Evolutionary conservation across 805 yeast species (phyloP).

Genomic region (Pichia nanzhaoensis): DNA sequence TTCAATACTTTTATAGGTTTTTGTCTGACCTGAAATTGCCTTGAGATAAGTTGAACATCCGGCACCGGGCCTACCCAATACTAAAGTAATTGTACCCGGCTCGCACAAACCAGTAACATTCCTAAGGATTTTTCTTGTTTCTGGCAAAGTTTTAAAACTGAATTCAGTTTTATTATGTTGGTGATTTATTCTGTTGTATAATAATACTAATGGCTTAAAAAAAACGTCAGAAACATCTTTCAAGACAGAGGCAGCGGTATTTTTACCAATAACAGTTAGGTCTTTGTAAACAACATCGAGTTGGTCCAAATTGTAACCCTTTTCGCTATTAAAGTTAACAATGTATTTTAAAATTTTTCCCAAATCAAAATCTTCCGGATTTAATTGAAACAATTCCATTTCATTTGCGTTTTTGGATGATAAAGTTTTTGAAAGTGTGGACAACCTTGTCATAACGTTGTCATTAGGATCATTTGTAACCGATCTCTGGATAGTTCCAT

Average conservation of each 20-base stretch:
- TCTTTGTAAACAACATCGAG: slow-evolving; percentile 39
- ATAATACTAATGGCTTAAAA: slow-evolving; percentile 27
- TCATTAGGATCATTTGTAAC: not conserved
- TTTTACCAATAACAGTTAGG: slow-evolving; percentile 41
- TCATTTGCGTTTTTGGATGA: slow-evolving; percentile 12
- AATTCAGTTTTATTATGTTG: slow-evolving; percentile 23
- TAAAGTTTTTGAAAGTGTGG: slow-evolving; percentile 10
- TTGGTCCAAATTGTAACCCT: slow-evolving; percentile 36
- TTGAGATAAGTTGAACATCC: slow-evolving; percentile 55
- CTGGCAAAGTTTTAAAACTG: slow-evolving; percentile 14
- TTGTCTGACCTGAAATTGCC: slow-evolving; percentile 38
- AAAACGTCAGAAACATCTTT: slow-evolving; percentile 41
- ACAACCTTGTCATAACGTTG: slow-evolving; percentile 8
- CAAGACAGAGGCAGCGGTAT: slow-evolving; percentile 38
- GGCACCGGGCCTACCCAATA: slow-evolving; percentile 55
- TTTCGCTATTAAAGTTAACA: slow-evolving; percentile 34
- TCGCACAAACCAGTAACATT: slow-evolving; percentile 23
- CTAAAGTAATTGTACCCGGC: slow-evolving; percentile 51
- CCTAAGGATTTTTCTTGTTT: slow-evolving; percentile 18
- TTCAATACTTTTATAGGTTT: slow-evolving; percentile 31
- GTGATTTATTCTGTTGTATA: slow-evolving; percentile 6
- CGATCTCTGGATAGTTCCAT: not conserved
- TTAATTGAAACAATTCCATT: slow-evolving; percentile 13
- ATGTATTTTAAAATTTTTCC: slow-evolving; percentile 31
- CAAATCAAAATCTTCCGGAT: slow-evolving; percentile 34